Percentiles rank a stretch among this genome's conserved stretches.
Conservation (phyloP, 192 early-diverging fungal species). For the Oehlia diaphana region DNA sequence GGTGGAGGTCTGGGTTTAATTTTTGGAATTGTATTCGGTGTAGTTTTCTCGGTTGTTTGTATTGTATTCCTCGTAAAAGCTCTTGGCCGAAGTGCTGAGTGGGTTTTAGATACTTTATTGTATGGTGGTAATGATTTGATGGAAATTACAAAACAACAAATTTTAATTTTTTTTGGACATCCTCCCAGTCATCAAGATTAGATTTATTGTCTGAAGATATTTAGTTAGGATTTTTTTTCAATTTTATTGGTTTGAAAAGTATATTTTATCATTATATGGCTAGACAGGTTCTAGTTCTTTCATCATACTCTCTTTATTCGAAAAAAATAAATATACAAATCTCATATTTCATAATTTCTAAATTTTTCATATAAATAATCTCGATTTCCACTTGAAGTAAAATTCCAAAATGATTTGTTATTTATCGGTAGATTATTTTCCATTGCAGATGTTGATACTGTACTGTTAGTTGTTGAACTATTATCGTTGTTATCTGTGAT, state of each 20-base stretch:
- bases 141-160: slow-evolving; percentile 14
- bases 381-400: background rate
- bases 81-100: slow-evolving; percentile 16
- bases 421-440: background rate
- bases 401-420: background rate
- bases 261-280: background rate
- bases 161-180: background rate
- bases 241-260: background rate
- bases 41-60: slow-evolving; percentile 13
- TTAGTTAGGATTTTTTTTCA: background rate
- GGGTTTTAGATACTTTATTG: slow-evolving; percentile 28
- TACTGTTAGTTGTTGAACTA: background rate
- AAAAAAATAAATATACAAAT: background rate
- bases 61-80: slow-evolving; percentile 17
- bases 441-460: background rate
- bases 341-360: slow-evolving; percentile 28
- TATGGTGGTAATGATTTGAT: slow-evolving; percentile 27
- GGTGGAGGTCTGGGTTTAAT: slow-evolving; percentile 3
- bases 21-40: slow-evolving; percentile 25
- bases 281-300: background rate
- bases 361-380: slow-evolving; percentile 27
- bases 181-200: background rate
- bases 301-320: background rate
- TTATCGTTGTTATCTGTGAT: background rate
- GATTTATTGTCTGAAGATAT: background rate